Conservation (phyloP, 306 rosid species). For the Prunus persica region Prunus_persica_NCBIv2 NC_034012.1:20244001-20244500, state of each 20-base stretch:
- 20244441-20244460: slow-evolving; percentile 77
- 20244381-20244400: slow-evolving; percentile 97
- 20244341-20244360: slow-evolving; percentile 98
- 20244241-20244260: slow-evolving; percentile 98
- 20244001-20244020: slow-evolving; percentile 99
- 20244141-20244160: slow-evolving; percentile 97
- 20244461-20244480: slow-evolving; percentile 90
- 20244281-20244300: slow-evolving; percentile 84
- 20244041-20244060: slow-evolving; percentile 90
- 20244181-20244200: slow-evolving; percentile 92
- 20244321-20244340: slow-evolving; percentile 89
- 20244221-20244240: slow-evolving; percentile 85
- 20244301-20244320: slow-evolving; percentile 82
- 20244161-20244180: slow-evolving; percentile 90
- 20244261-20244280: slow-evolving; percentile 89
- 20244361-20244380: slow-evolving; percentile 91
- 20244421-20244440: slow-evolving; percentile 90
- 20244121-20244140: slow-evolving; percentile 93
- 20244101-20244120: slow-evolving; percentile 98
- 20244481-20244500: slow-evolving; percentile 91
- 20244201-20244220: slow-evolving; percentile 91
- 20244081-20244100: slow-evolving; percentile 99
- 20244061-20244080: slow-evolving; percentile 93
- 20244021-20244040: slow-evolving; percentile 96
- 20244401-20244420: slow-evolving; percentile 99